Evolutionary conservation across 2,329 filamentous ascomycete genomes (phyloP).

Genomic region (Colletotrichum sp.): DNA sequence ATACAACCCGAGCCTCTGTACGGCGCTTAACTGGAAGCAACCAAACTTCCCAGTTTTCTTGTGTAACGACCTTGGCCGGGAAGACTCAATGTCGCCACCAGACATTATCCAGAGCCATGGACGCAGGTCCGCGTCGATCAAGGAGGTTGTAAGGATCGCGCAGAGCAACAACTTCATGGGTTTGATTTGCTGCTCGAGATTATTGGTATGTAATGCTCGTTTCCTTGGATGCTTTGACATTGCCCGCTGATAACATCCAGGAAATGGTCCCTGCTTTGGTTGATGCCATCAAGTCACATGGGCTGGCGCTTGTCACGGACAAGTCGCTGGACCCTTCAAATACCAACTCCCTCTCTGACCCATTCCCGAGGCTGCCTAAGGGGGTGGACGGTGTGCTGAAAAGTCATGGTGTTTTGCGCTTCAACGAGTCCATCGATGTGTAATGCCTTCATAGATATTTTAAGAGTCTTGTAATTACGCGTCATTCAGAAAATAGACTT

Average conservation of each 20-base stretch:
- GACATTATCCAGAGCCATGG: constrained; percentile 61
- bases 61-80: constrained; percentile 86
- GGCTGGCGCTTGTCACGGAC: constrained; percentile 89
- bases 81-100: constrained; percentile 47
- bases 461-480: constrained; percentile 26
- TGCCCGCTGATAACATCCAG: constrained; percentile 49
- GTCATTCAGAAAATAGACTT: constrained; percentile 4
- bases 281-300: constrained; percentile 92
- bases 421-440: constrained; percentile 89
- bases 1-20: constrained; percentile 89
- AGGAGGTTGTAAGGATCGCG: constrained; percentile 91
- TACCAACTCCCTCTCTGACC: constrained; percentile 48
- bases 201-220: constrained; percentile 69
- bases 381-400: constrained; percentile 89
- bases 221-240: background rate
- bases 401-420: constrained; percentile 85
- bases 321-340: constrained; percentile 66
- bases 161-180: constrained; percentile 99
- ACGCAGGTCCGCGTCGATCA: constrained; percentile 81
- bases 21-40: constrained; percentile 98
- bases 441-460: constrained; percentile 27
- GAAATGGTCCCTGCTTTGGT: constrained; percentile 92
- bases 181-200: constrained; percentile 83
- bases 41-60: constrained; percentile 97
- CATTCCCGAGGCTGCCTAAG: constrained; percentile 70